Conservation (phyloP, 768 basidiomycete genomes). For the Termitomyces sp. region DNA sequence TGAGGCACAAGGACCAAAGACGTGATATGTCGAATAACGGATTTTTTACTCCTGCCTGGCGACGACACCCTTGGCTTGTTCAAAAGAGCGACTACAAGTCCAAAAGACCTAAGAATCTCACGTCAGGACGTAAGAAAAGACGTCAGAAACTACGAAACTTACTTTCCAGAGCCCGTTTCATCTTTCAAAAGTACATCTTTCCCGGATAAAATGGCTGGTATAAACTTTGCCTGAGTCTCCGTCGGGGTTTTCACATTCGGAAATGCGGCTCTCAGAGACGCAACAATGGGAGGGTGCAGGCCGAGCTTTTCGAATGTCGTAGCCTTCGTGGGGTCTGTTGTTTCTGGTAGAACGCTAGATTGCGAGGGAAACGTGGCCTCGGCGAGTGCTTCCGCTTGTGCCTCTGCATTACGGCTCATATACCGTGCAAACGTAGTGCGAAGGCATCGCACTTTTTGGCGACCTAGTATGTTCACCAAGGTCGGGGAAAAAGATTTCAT, state of each 20-base stretch:
- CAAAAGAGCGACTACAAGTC: slow-evolving; percentile 58
- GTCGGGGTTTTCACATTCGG: slow-evolving; percentile 57
- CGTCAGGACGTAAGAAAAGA: not conserved
- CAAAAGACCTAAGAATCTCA: slow-evolving; percentile 54
- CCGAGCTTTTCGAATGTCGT: slow-evolving; percentile 47
- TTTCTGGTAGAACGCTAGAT: not conserved
- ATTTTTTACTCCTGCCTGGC: slow-evolving; percentile 15
- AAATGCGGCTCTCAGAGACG: slow-evolving; percentile 52
- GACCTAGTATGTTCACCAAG: slow-evolving; percentile 8
- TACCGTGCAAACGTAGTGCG: slow-evolving; percentile 10
- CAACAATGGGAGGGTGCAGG: slow-evolving; percentile 40
- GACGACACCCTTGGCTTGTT: slow-evolving; percentile 40
- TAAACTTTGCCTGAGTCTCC: slow-evolving; percentile 49
- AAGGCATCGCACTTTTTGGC: slow-evolving; percentile 10
- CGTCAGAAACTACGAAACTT: slow-evolving; percentile 20
- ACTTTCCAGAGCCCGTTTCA: slow-evolving; percentile 79
- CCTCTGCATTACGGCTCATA: slow-evolving; percentile 19
- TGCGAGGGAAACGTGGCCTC: not conserved
- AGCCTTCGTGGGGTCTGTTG: not conserved
- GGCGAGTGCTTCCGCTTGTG: slow-evolving; percentile 10
- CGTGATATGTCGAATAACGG: slow-evolving; percentile 30
- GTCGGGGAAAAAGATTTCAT: slow-evolving; percentile 19
- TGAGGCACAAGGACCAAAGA: slow-evolving; percentile 69
- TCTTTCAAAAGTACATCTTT: slow-evolving; percentile 66
- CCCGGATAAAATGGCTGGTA: slow-evolving; percentile 51